These are phyloP conservation scores for Talaromyces sp. DNA, from an alignment of 2,329 filamentous ascomycete genomes.

Conservation along the genomic window DNA sequence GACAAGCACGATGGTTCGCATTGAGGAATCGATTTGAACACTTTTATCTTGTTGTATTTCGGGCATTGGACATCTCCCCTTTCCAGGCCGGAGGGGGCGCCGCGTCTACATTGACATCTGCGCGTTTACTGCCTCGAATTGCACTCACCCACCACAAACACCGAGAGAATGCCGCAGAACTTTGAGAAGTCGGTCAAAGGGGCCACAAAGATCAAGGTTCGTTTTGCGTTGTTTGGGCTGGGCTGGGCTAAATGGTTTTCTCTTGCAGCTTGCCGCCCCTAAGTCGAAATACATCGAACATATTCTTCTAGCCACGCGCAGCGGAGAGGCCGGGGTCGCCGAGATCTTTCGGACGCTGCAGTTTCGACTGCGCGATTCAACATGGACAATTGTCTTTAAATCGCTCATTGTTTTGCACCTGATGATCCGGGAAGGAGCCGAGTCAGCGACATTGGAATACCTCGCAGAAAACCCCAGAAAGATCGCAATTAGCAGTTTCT, in stretches of 20 bases:
- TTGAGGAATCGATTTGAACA: constrained; percentile 1
- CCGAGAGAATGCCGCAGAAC: constrained; percentile 45
- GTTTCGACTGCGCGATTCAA: constrained; percentile 83
- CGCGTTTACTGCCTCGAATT: not conserved
- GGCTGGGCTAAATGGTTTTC: constrained; percentile 13
- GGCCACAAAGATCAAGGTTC: constrained; percentile 93
- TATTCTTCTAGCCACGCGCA: constrained; percentile 90
- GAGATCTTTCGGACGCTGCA: constrained; percentile 93
- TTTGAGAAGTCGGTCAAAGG: constrained; percentile 99
- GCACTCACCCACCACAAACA: not conserved
- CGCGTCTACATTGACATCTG: not conserved
- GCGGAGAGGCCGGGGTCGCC: constrained; percentile 87
- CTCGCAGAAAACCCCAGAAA: constrained; percentile 76
- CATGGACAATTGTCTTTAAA: constrained; percentile 99
- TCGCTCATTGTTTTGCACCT: constrained; percentile 90
- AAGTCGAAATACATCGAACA: constrained; percentile 99
- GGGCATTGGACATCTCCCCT: not conserved
- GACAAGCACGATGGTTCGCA: constrained; percentile 5
- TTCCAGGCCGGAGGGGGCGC: not conserved
- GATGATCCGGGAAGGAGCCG: constrained; percentile 93
- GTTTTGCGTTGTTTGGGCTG: constrained; percentile 16
- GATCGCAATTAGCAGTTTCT: constrained; percentile 83
- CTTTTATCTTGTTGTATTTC: not conserved
- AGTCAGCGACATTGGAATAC: constrained; percentile 80
- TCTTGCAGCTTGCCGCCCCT: constrained; percentile 73